These are phyloP conservation scores for Lasiodiplodia sp. DNA, from an alignment of 2,329 filamentous ascomycete genomes.

Conservation along the genomic window DNA sequence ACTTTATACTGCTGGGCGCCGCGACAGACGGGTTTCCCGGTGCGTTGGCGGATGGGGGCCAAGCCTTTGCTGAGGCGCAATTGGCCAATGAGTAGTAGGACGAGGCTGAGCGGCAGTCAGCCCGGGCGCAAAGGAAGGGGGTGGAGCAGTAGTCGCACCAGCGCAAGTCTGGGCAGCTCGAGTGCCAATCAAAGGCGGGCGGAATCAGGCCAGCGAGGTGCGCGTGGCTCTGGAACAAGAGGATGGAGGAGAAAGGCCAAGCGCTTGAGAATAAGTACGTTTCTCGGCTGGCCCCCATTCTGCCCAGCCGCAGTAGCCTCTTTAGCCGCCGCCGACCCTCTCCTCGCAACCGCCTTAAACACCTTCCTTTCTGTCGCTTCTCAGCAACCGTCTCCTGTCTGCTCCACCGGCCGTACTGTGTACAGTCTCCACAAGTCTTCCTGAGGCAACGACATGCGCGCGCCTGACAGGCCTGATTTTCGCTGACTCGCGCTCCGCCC, in stretches of 20 bases:
- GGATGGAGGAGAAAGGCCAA: background rate
- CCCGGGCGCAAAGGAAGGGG: background rate
- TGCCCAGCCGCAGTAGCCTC: background rate
- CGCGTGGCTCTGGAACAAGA: background rate
- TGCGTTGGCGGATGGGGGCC: background rate
- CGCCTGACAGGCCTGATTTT: background rate
- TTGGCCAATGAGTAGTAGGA: background rate
- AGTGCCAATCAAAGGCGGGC: background rate
- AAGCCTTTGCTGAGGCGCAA: background rate
- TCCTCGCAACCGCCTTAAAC: background rate
- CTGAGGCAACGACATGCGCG: background rate
- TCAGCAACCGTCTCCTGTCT: background rate
- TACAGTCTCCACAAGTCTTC: background rate
- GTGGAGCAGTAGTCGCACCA: background rate
- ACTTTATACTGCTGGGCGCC: background rate
- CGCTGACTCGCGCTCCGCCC: background rate
- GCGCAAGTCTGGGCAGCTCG: background rate
- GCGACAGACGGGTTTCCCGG: background rate
- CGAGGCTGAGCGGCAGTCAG: slow-evolving; percentile 13
- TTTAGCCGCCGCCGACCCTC: slow-evolving; percentile 10
- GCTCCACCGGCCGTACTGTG: background rate
- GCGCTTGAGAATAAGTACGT: slow-evolving; percentile 5
- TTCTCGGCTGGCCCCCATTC: slow-evolving; percentile 10
- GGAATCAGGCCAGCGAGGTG: background rate
- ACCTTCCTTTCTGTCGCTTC: background rate